These are phyloP conservation scores for Achaetomiella virescens DNA, from an alignment of 495 filamentous ascomycete species.

Conservation along the genomic window DNA sequence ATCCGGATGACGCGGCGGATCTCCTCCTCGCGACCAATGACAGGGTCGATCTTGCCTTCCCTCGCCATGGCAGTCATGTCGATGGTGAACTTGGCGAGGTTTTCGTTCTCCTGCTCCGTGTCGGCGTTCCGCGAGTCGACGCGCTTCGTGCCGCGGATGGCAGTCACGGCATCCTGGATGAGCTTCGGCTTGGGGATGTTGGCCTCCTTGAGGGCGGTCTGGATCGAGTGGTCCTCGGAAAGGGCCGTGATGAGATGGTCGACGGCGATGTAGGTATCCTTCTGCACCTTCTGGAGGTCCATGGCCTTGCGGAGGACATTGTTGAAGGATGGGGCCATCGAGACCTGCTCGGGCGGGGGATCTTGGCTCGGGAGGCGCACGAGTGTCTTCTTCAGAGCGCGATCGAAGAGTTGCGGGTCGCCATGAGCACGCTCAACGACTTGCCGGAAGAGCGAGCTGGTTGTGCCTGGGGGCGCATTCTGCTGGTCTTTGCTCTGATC, in stretches of 20 bases:
- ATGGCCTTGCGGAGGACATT: slow-evolving; percentile 76
- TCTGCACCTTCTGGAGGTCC: slow-evolving; percentile 92
- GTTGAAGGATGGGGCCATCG: slow-evolving; percentile 70
- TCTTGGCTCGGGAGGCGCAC: slow-evolving; percentile 91
- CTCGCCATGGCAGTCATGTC: slow-evolving; percentile 92
- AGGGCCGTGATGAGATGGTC: slow-evolving; percentile 86
- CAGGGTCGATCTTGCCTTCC: slow-evolving; percentile 96
- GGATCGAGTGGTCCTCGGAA: slow-evolving; percentile 69
- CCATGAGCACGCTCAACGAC: slow-evolving; percentile 91
- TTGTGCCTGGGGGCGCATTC: slow-evolving; percentile 52
- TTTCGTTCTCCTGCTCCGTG: slow-evolving; percentile 82
- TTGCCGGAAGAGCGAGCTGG: slow-evolving; percentile 78
- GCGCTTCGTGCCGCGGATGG: slow-evolving; percentile 82
- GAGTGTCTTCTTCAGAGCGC: slow-evolving; percentile 80
- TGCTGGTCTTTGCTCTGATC: slow-evolving; percentile 74
- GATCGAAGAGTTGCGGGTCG: slow-evolving; percentile 80
- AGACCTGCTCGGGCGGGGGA: slow-evolving; percentile 81
- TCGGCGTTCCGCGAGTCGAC: slow-evolving; percentile 96
- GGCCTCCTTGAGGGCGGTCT: slow-evolving; percentile 68
- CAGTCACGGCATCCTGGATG: slow-evolving; percentile 76
- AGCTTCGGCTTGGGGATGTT: slow-evolving; percentile 90
- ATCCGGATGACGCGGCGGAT: slow-evolving; percentile 92
- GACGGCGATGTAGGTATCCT: slow-evolving; percentile 87
- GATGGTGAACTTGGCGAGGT: slow-evolving; percentile 93
- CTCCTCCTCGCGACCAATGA: slow-evolving; percentile 96